These are phyloP conservation scores for Russula brevipes DNA, from an alignment of 768 basidiomycete genomes.

Conservation along the genomic window DNA sequence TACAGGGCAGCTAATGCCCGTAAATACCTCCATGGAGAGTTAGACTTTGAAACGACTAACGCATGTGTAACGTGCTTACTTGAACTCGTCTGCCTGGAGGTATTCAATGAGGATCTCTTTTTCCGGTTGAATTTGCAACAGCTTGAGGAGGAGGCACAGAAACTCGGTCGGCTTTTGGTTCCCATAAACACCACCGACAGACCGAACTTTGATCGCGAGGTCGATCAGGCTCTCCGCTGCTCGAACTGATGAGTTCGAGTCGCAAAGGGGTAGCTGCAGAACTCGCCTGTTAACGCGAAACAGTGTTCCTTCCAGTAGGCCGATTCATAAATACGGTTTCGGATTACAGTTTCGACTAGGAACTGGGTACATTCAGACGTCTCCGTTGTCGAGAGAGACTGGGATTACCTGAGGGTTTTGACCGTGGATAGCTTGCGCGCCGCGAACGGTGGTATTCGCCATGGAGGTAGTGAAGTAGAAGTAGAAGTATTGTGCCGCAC, in stretches of 20 bases:
- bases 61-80: constrained; percentile 48
- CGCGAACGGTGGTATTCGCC: constrained; percentile 90
- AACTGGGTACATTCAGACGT: constrained; percentile 47
- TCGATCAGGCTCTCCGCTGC: constrained; percentile 91
- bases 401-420: constrained; percentile 85
- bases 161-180: constrained; percentile 95
- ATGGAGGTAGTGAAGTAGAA: constrained; percentile 38
- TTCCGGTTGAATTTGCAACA: constrained; percentile 95
- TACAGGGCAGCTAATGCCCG: constrained; percentile 92
- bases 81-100: constrained; percentile 94
- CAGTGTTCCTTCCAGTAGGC: constrained; percentile 98
- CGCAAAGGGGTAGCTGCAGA: not conserved
- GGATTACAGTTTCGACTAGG: constrained; percentile 93
- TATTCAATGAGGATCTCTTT: constrained; percentile 97
- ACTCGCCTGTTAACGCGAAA: constrained; percentile 87
- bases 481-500: no score
- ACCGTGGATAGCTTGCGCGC: constrained; percentile 88
- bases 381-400: constrained; percentile 2
- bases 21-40: constrained; percentile 60
- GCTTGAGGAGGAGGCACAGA: constrained; percentile 85
- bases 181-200: constrained; percentile 90
- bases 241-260: not conserved
- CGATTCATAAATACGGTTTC: constrained; percentile 93
- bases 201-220: constrained; percentile 75
- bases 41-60: not conserved